Conservation (phyloP, 495 filamentous ascomycete genomes). For the Rusavskia elegans region DNA sequence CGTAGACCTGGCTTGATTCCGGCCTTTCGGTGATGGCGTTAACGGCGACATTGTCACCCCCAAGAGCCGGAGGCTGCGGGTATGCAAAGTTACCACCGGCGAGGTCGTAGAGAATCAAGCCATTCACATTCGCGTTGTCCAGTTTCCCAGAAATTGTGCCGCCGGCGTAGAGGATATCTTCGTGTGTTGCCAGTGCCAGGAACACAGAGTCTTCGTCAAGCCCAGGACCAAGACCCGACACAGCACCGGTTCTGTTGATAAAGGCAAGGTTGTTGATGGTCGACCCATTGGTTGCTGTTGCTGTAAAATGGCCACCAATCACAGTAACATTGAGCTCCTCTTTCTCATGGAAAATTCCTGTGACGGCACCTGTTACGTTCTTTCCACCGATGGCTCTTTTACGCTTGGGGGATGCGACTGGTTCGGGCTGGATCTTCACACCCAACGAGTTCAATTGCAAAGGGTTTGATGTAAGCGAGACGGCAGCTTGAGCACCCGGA, state of each 20-base stretch:
- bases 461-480: conserved; percentile 37
- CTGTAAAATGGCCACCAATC: conserved; percentile 74
- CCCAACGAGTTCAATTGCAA: conserved; percentile 41
- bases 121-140: conserved; percentile 44
- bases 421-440: conserved; percentile 35
- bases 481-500: conserved; percentile 46
- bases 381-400: conserved; percentile 41
- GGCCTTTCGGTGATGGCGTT: conserved; percentile 56
- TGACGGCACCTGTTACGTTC: conserved; percentile 46
- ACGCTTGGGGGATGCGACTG: conserved; percentile 19
- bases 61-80: conserved; percentile 54
- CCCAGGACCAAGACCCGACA: conserved; percentile 54
- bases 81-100: conserved; percentile 36
- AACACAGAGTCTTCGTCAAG: conserved; percentile 61
- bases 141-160: conserved; percentile 60
- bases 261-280: conserved; percentile 63
- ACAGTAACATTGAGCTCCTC: conserved; percentile 66
- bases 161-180: conserved; percentile 63
- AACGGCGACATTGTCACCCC: conserved; percentile 51
- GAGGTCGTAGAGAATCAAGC: conserved; percentile 71
- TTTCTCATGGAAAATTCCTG: conserved; percentile 58
- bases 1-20: conserved; percentile 56
- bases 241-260: conserved; percentile 34
- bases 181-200: conserved; percentile 48
- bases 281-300: conserved; percentile 51